phyloP scores from a whole-genome alignment of 805 yeast genomes.

The Grigorovia transvaalensis region DNA sequence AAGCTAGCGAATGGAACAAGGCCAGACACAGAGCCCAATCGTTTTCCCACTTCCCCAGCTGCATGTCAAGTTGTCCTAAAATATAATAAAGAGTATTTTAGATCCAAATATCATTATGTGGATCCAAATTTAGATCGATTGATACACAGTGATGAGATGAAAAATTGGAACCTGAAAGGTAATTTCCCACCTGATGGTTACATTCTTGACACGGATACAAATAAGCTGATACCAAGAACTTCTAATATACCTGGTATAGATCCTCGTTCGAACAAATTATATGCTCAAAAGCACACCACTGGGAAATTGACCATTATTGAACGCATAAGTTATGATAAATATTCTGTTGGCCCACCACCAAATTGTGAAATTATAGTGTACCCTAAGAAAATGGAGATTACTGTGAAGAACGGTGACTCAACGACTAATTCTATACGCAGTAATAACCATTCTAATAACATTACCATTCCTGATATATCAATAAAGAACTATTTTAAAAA shows the following conservation, averaged over 20 bases:
- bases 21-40: neutral
- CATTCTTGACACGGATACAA: conserved; percentile 10
- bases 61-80: conserved; percentile 8
- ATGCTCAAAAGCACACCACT: conserved; percentile 2
- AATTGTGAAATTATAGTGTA: conserved; percentile 58
- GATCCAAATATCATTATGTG: conserved; percentile 24
- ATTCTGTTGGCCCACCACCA: conserved; percentile 70
- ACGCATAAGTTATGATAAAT: conserved; percentile 47
- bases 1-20: neutral
- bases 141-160: conserved; percentile 16
- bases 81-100: conserved; percentile 16
- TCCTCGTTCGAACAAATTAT: conserved; percentile 14
- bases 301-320: conserved; percentile 9
- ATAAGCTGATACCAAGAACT: conserved; percentile 6
- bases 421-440: conserved; percentile 1
- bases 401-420: neutral
- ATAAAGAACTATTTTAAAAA: conserved; percentile 43
- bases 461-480: conserved; percentile 14
- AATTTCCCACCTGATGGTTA: conserved; percentile 20
- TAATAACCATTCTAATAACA: conserved; percentile 2
- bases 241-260: conserved; percentile 14
- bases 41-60: neutral
- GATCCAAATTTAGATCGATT: conserved; percentile 16
- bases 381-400: conserved; percentile 30
- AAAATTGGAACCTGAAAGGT: conserved; percentile 14